These are phyloP conservation scores for Dipodascopsis tothii DNA, from an alignment of 805 yeast species.

Conservation along the genomic window DNA sequence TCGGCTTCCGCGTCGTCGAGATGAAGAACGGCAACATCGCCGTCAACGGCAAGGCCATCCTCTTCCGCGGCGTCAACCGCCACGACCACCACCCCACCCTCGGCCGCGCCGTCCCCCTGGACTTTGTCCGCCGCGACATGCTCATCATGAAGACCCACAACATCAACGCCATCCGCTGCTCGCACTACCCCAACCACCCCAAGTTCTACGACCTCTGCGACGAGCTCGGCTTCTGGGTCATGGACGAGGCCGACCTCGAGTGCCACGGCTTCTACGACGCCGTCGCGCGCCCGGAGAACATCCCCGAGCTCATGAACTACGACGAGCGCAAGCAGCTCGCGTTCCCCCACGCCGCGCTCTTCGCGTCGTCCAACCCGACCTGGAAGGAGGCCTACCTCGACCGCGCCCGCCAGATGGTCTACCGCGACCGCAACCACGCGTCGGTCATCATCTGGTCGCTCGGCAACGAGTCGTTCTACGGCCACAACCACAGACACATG, in stretches of 20 bases:
- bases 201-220: conserved; percentile 31
- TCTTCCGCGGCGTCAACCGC: conserved; percentile 34
- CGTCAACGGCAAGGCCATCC: conserved; percentile 31
- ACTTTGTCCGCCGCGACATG: conserved; percentile 31
- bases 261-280: conserved; percentile 33
- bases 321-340: conserved; percentile 12
- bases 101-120: conserved; percentile 36
- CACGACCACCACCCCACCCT: conserved; percentile 34
- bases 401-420: conserved; percentile 30
- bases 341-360: conserved; percentile 23
- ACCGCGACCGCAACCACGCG: conserved; percentile 34
- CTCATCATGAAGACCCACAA: conserved; percentile 33
- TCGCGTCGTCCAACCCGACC: conserved; percentile 30
- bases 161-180: conserved; percentile 34
- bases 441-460: conserved; percentile 35
- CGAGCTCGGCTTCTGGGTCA: conserved; percentile 33
- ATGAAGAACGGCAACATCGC: conserved; percentile 27
- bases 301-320: conserved; percentile 9
- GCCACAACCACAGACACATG: conserved; percentile 32
- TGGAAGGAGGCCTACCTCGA: conserved; percentile 35
- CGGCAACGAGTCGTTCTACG: conserved; percentile 36
- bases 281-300: conserved; percentile 3
- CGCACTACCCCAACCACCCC: conserved; percentile 37
- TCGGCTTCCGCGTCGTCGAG: conserved; percentile 32
- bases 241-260: conserved; percentile 36